phyloP scores from a whole-genome alignment of 2,329 filamentous ascomycete genomes.

The Colletotrichum godetiae region DNA sequence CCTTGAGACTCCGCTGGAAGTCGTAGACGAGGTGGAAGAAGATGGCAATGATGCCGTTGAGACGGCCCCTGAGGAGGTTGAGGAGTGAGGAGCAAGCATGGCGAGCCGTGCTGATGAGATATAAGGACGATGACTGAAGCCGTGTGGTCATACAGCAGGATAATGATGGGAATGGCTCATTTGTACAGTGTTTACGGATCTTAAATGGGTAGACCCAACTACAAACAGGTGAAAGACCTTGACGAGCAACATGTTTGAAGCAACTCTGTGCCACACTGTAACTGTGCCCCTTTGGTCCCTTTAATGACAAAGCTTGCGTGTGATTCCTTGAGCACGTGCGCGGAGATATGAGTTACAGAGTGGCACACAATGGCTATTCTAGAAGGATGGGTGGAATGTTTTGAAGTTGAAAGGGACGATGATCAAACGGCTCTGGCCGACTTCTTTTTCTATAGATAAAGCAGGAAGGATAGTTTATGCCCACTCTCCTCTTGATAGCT shows the following conservation, averaged over 20 bases:
- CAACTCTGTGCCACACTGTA: not conserved
- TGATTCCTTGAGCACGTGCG: not conserved
- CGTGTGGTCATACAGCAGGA: not conserved
- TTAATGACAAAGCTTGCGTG: not conserved
- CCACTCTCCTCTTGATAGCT: not conserved
- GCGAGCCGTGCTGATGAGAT: not conserved
- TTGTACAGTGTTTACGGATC: not conserved
- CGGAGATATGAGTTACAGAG: not conserved
- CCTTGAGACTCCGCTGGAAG: constrained; percentile 41
- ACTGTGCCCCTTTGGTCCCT: not conserved
- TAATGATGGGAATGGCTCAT: not conserved
- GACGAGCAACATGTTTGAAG: not conserved
- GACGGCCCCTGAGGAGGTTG: constrained; percentile 44
- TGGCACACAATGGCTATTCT: not conserved
- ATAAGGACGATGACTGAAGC: not conserved
- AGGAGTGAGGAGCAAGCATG: constrained; percentile 39
- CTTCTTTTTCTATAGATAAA: not conserved
- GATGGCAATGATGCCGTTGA: constrained; percentile 37
- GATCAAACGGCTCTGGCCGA: not conserved
- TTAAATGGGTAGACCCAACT: not conserved
- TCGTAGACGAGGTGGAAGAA: constrained; percentile 38
- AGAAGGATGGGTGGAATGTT: not conserved
- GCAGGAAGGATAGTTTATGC: not conserved
- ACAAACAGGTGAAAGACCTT: not conserved
- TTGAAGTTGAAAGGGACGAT: not conserved